Evolutionary conservation across 2,329 filamentous ascomycete genomes (phyloP).

Genomic region (Nemania serpens): DNA sequence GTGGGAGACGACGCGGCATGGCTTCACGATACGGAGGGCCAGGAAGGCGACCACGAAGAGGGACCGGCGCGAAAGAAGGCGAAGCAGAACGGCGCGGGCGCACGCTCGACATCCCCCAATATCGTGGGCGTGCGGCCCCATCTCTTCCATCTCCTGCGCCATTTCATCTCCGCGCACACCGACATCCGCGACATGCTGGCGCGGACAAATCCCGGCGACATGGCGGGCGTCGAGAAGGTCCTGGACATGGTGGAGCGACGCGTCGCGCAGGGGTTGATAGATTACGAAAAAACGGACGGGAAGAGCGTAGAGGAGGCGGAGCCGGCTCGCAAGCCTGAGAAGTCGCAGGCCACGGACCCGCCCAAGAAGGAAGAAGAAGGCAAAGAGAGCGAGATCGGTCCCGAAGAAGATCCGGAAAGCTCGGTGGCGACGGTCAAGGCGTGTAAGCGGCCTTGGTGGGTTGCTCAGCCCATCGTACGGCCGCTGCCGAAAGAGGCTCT

Average conservation of each 20-base stretch:
- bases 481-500: slow-evolving; percentile 87
- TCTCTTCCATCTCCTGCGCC: slow-evolving; percentile 86
- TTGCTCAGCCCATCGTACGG: slow-evolving; percentile 84
- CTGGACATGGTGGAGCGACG: slow-evolving; percentile 75
- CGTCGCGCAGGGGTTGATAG: slow-evolving; percentile 72
- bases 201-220: slow-evolving; percentile 67
- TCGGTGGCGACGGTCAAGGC: slow-evolving; percentile 70
- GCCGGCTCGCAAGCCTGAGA: slow-evolving; percentile 32
- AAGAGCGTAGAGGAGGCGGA: slow-evolving; percentile 47
- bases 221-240: slow-evolving; percentile 77
- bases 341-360: slow-evolving; percentile 26
- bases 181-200: slow-evolving; percentile 86
- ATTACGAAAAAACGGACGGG: slow-evolving; percentile 62
- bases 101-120: slow-evolving; percentile 61
- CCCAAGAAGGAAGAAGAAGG: slow-evolving; percentile 33
- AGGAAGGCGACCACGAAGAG: slow-evolving; percentile 41
- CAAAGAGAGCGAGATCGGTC: slow-evolving; percentile 36
- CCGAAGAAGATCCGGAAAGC: slow-evolving; percentile 55
- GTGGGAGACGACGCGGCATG: slow-evolving; percentile 59
- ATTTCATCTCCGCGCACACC: slow-evolving; percentile 79
- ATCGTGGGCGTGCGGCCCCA: slow-evolving; percentile 85
- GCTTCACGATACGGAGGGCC: slow-evolving; percentile 45
- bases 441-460: slow-evolving; percentile 86
- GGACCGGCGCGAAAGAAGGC: slow-evolving; percentile 47
- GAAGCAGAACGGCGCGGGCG: slow-evolving; percentile 51